A percentile compares a stretch with the other conserved stretches of the same genome.
phyloP scores from a whole-genome alignment of 2,329 filamentous ascomycete species.

The Grosmannia penicillata region DNA sequence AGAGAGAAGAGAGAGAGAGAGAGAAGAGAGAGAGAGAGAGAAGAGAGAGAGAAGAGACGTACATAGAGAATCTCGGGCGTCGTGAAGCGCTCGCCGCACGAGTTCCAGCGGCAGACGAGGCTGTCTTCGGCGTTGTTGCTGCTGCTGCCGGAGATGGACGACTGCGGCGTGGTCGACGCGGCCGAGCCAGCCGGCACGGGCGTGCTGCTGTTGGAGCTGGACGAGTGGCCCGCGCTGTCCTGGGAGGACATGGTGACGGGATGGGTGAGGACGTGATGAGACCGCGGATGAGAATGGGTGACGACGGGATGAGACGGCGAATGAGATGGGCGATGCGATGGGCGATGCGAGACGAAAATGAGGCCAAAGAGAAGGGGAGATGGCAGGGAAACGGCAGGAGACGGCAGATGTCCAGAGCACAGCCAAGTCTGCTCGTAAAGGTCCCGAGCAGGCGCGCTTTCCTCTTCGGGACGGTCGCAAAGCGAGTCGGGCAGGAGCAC shows the following conservation, averaged over 20 bases:
- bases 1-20: constrained; percentile 33
- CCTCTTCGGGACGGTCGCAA: too few relatives aligned
- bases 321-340: not conserved
- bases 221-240: constrained; percentile 13
- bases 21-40: not conserved
- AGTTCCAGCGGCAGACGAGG: constrained; percentile 45
- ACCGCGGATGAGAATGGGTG: not conserved
- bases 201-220: constrained; percentile 34
- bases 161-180: constrained; percentile 19
- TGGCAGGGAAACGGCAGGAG: too few relatives aligned
- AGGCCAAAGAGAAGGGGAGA: not conserved
- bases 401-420: too few relatives aligned
- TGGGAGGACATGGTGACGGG: constrained; percentile 5
- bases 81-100: constrained; percentile 43
- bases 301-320: not conserved
- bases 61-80: constrained; percentile 46
- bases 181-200: constrained; percentile 34
- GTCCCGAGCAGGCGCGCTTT: too few relatives aligned
- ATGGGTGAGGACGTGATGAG: not conserved
- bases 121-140: constrained; percentile 27
- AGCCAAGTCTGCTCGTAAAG: too few relatives aligned
- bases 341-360: not conserved
- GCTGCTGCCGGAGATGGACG: constrained; percentile 12
- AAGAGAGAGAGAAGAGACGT: constrained; percentile 18
- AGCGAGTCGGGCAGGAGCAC: too few relatives aligned